Conservation (phyloP, 192 early-diverging fungal species). For the Umbelopsis sp. region DNA sequence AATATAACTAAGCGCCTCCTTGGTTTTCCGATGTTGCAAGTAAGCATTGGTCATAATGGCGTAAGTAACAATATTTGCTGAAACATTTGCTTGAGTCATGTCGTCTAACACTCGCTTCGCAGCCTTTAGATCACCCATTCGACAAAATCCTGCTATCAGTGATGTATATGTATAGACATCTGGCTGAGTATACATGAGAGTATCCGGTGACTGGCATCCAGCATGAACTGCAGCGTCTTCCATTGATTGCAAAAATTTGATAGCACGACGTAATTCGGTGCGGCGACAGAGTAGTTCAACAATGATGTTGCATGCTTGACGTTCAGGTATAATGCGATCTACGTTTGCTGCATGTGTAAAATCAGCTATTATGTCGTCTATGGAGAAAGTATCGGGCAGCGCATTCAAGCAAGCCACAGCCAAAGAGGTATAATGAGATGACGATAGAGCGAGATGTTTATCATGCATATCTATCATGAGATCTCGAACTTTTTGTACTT, state of each 20-base stretch:
- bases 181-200: background rate
- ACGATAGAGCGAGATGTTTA: background rate
- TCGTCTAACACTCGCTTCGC: slow-evolving; percentile 26
- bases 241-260: slow-evolving; percentile 14
- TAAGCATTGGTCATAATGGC: slow-evolving; percentile 26
- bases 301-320: slow-evolving; percentile 16
- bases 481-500: background rate
- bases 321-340: slow-evolving; percentile 4
- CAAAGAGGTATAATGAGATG: slow-evolving; percentile 15
- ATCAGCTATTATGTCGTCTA: background rate
- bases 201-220: background rate
- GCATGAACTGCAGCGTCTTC: background rate
- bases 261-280: background rate
- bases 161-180: slow-evolving; percentile 35
- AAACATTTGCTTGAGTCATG: slow-evolving; percentile 25
- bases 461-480: background rate
- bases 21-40: background rate
- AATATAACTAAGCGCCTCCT: slow-evolving; percentile 19
- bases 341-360: background rate
- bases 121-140: slow-evolving; percentile 14
- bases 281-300: slow-evolving; percentile 11
- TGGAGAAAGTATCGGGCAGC: background rate
- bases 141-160: slow-evolving; percentile 27
- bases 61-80: slow-evolving; percentile 23
- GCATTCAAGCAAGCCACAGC: slow-evolving; percentile 15